These are phyloP conservation scores for Tylopilus orsonianus DNA, from an alignment of 1,284 basidiomycete genomes.

Conservation along the genomic window DNA sequence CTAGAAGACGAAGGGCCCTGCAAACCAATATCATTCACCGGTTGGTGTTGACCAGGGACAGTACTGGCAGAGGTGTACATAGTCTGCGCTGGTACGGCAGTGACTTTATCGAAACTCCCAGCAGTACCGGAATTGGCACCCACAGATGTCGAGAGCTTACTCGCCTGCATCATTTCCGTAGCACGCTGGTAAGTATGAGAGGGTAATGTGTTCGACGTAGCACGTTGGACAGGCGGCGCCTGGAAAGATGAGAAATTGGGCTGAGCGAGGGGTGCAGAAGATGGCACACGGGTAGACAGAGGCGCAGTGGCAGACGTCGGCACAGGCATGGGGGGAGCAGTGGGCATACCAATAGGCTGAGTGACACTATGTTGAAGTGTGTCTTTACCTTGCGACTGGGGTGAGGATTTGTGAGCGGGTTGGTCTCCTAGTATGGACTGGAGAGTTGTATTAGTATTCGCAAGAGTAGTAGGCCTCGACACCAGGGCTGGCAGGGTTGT, in stretches of 20 bases:
- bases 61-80: constrained; percentile 3
- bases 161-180: constrained; percentile 23
- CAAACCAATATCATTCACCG: constrained; percentile 1
- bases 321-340: constrained; percentile 24
- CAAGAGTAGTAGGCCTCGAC: constrained; percentile 3
- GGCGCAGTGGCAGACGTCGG: constrained; percentile 10
- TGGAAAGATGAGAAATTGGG: constrained; percentile 8
- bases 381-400: constrained; percentile 27
- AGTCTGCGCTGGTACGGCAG: constrained; percentile 7
- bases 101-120: constrained; percentile 13
- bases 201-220: constrained; percentile 12
- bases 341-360: constrained; percentile 8
- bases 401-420: constrained; percentile 19
- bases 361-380: constrained; percentile 7
- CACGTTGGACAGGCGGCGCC: constrained; percentile 17
- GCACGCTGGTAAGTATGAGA: constrained; percentile 28
- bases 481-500: constrained; percentile 5
- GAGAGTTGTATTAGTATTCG: constrained; percentile 2
- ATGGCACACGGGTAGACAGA: constrained; percentile 18
- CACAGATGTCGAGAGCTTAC: constrained; percentile 15
- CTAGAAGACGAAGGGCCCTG: constrained; percentile 15
- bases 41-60: constrained; percentile 12
- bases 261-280: constrained; percentile 28
- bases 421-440: constrained; percentile 15
- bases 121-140: background rate